phyloP scores from a whole-genome alignment of 73 alveolate species.

The Paraurostyla sp. region DNA sequence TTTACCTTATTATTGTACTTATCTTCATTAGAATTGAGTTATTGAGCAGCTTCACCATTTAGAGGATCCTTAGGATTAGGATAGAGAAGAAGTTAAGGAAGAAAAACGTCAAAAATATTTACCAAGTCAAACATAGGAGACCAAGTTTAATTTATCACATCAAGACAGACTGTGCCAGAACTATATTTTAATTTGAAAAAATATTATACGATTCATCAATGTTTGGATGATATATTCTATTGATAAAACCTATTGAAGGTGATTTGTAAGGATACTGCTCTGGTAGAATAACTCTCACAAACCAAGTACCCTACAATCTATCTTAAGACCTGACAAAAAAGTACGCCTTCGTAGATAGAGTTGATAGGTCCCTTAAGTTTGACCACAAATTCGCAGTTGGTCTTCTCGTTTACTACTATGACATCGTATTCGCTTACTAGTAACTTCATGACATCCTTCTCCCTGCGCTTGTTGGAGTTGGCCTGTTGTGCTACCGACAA shows the following conservation, averaged over 20 bases:
- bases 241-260: slow-evolving; percentile 94
- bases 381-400: slow-evolving; percentile 60
- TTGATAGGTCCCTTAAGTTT: slow-evolving; percentile 90
- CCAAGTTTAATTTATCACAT: slow-evolving; percentile 97
- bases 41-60: slow-evolving; percentile 94
- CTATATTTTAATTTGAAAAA: slow-evolving; percentile 28
- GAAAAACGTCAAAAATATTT: slow-evolving; percentile 92
- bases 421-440: slow-evolving; percentile 91
- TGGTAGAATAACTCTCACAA: slow-evolving; percentile 89
- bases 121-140: slow-evolving; percentile 94
- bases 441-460: slow-evolving; percentile 92
- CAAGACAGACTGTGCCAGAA: slow-evolving; percentile 95
- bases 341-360: slow-evolving; percentile 93
- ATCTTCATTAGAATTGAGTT: slow-evolving; percentile 75
- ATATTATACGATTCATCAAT: slow-evolving; percentile 82
- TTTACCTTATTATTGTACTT: slow-evolving; percentile 86
- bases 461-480: slow-evolving; percentile 87
- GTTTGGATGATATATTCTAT: slow-evolving; percentile 95
- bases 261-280: slow-evolving; percentile 95
- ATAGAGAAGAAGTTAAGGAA: slow-evolving; percentile 94
- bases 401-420: slow-evolving; percentile 42
- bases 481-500: too few species aligned
- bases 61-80: slow-evolving; percentile 98
- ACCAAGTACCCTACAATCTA: slow-evolving; percentile 81
- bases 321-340: not conserved